Base-by-base conservation (phyloP, 805 yeast species). In the Starmerella potacharoeniae region DNA sequence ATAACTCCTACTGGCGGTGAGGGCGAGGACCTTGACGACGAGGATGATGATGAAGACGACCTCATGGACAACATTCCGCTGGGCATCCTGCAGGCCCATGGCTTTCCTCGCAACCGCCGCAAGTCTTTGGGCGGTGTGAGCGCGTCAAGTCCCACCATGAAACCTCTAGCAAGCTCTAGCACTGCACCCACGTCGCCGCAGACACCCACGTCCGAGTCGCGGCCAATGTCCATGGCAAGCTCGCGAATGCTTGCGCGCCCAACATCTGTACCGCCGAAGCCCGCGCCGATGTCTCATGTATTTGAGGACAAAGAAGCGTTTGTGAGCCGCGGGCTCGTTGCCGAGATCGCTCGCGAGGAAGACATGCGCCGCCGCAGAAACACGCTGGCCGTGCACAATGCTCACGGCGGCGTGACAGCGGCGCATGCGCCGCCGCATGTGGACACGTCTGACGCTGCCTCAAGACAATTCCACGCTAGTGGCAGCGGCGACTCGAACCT, bases 21-120 rank as follows among this genome's bases (percentile, higher is more conserved):
- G 17, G 45, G 42, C 41, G 62, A 49, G 30, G 55, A 40, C 5
- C 65, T 55, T 2, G 65, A 58, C 34, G 68, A 63, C 36, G 68
- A 64, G 17, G 70, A 40, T 4, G 65, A 58, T 31, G 68, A 63
- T 34, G 68, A 64, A 16, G 70, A 71, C 22, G 74, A 72, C 34
- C 68, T 68, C 33, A 64, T 67, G 56, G 75, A 72, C 50, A 71
- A 71, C 51, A 68, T 72, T 14, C 75, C 75, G 1, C 63, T 72
- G 37, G 73, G 70, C 13, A 67, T 72, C 47, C 58, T 72, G 41
- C 70, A 69, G 50, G 73, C 73, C 3, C 73, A 71, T 54, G 69
- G 70, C 8, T 67, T 71, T 59, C 74, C 74, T 6, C 53, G 41
- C 22, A 28, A 51, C 10, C 56, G 56, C 30, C 30, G 53, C 5